These are phyloP conservation scores for Backusella mclennaniae DNA, from an alignment of 192 early-diverging fungal species.

Conservation along the genomic window DNA sequence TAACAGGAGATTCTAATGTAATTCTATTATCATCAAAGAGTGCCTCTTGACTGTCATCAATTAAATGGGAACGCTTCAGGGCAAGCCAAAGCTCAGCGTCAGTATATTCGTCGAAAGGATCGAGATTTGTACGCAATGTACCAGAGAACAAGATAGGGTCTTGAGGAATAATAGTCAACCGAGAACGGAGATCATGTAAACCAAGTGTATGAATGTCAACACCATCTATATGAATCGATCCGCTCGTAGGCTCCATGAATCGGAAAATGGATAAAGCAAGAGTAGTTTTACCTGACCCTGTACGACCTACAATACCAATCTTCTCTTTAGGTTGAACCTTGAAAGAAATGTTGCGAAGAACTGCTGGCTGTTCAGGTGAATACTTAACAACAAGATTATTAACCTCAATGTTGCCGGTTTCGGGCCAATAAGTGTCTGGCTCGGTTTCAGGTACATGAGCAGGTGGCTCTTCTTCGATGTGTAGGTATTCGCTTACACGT, in stretches of 20 bases:
- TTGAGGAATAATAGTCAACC: slow-evolving; percentile 89
- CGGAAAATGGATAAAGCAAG: slow-evolving; percentile 48
- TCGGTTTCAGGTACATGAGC: neutral
- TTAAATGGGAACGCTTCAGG: slow-evolving; percentile 19
- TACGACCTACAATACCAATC: slow-evolving; percentile 52
- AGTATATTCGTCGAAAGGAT: slow-evolving; percentile 58
- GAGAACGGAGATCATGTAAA: slow-evolving; percentile 62
- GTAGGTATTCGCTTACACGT: slow-evolving; percentile 78
- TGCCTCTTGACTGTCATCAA: neutral
- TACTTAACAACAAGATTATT: slow-evolving; percentile 36
- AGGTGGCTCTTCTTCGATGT: slow-evolving; percentile 74
- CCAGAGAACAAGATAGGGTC: slow-evolving; percentile 68
- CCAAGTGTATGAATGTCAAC: slow-evolving; percentile 67
- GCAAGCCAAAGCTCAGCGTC: slow-evolving; percentile 55
- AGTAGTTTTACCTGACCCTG: slow-evolving; percentile 51
- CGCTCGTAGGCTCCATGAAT: slow-evolving; percentile 47
- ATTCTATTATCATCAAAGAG: slow-evolving; percentile 19
- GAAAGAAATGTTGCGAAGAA: slow-evolving; percentile 44
- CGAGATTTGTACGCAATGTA: slow-evolving; percentile 64
- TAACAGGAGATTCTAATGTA: slow-evolving; percentile 41
- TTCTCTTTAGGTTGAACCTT: slow-evolving; percentile 38
- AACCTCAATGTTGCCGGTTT: slow-evolving; percentile 33
- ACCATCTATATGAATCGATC: slow-evolving; percentile 64
- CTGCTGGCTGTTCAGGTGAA: slow-evolving; percentile 41
- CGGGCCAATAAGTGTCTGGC: slow-evolving; percentile 30